Percentiles rank a stretch among this genome's conserved stretches.
Evolutionary conservation across 148 eudicot genomes (phyloP).

Genomic region (Silene conica): DNA sequence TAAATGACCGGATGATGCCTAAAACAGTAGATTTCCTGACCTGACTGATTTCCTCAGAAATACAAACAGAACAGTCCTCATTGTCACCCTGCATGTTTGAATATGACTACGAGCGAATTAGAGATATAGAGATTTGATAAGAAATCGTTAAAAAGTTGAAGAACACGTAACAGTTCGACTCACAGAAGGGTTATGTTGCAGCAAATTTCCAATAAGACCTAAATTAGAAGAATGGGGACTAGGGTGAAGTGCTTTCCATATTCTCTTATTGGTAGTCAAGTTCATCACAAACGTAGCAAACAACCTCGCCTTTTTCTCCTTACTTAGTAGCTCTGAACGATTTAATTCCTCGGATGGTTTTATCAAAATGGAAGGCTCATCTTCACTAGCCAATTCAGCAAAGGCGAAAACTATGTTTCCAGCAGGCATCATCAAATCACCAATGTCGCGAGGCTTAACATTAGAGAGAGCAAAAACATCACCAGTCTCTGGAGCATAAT

Average conservation of each 20-base stretch:
- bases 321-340: background rate
- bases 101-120: too few relatives aligned
- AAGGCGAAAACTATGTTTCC: slow-evolving; percentile 31
- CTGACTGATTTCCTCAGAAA: background rate
- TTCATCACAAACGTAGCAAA: slow-evolving; percentile 27
- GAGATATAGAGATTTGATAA: too few relatives aligned
- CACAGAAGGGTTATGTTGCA: slow-evolving; percentile 16
- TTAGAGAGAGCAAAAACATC: slow-evolving; percentile 46
- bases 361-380: background rate
- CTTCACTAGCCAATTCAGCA: slow-evolving; percentile 6
- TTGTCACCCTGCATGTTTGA: too few relatives aligned
- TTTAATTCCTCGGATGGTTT: background rate
- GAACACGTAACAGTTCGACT: background rate
- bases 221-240: slow-evolving; percentile 7
- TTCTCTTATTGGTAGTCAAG: slow-evolving; percentile 24
- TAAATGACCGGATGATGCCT: background rate
- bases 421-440: slow-evolving; percentile 28
- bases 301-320: background rate
- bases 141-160: too few relatives aligned
- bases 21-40: background rate
- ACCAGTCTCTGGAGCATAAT: slow-evolving; percentile 28
- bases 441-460: slow-evolving; percentile 25
- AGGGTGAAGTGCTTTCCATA: slow-evolving; percentile 20
- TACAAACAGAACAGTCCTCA: slow-evolving; percentile 16
- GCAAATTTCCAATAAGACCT: slow-evolving; percentile 8